Base-by-base conservation (phyloP, 192 early-diverging fungal species). In the Coemansia sp. region DNA sequence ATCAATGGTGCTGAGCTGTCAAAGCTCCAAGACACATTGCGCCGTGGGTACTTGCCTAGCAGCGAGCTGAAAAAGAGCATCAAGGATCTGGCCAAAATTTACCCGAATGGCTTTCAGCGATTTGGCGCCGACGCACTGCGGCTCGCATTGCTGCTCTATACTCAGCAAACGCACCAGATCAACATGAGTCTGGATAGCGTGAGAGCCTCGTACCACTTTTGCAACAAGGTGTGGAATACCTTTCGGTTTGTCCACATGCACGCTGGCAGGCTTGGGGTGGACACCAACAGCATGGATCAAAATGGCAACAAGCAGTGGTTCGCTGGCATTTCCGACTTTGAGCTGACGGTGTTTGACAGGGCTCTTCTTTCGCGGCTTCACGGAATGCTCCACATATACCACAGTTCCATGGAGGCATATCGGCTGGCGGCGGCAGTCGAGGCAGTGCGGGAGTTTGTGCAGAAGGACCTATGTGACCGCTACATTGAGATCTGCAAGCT, bases 171-270 rank as follows among this genome's bases (percentile, higher is more conserved):
- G 8, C 83, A 91, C 40, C 93, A 97, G 80, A 97, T 98, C 68
- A 97, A 96, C 71, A 77, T 98, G 63, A 94, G 96, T 53, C 75
- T 98, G 22, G 82, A 85, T 15, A 90, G 89, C 58, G 89, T 98
- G 37, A 84, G 90, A 33, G 85, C 92, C 5, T 89, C 91, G 50
- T 83, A 85, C 42, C 89, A 95, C 68, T 97, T 96, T 68, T 93
- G 93, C 73, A 98, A 98, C 81, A 98, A 98, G 75, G 75, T 97
- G 8, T 97, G 93, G 95, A 97, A 98, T 58, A 83, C 94, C 3
- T 88, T 90, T 41, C 85, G 82, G 29, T 73, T 64, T 73, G 50
- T 68, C 27, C 68, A 74, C 39, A 65, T 68, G 67, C 67, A 75
- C 36, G 58, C 67, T 7, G 53, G 15, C 26, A 58, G 60, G 27